Percentiles rank a stretch among this genome's conserved stretches.
Evolutionary conservation across 805 yeast genomes (phyloP).

Genomic region (Wickerhamiella sorbophila): DNA sequence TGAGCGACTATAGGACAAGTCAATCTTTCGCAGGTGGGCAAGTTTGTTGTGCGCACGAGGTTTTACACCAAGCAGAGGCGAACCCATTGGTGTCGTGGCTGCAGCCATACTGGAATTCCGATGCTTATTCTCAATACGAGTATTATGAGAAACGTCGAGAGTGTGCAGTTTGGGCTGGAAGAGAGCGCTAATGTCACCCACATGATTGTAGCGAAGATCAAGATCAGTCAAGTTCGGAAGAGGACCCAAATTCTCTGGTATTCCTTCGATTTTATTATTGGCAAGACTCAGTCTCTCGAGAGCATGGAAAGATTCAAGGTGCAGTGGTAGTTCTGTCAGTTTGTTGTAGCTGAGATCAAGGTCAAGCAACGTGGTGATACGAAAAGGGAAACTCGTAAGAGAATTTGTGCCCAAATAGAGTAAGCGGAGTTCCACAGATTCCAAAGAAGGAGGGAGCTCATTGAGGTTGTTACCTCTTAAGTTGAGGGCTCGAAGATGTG

Average conservation of each 20-base stretch:
- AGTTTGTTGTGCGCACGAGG: not conserved
- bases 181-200: conserved; percentile 19
- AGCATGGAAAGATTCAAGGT: conserved; percentile 43
- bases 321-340: conserved; percentile 38
- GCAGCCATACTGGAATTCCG: not conserved
- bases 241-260: conserved; percentile 50
- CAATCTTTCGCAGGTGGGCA: conserved; percentile 29
- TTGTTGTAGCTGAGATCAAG: conserved; percentile 73
- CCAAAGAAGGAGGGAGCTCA: conserved; percentile 31
- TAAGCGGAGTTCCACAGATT: conserved; percentile 5
- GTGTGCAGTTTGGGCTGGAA: conserved; percentile 17
- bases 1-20: conserved; percentile 27
- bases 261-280: conserved; percentile 48
- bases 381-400: conserved; percentile 39
- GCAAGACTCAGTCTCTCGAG: conserved; percentile 64
- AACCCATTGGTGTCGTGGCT: not conserved
- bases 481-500: conserved; percentile 42
- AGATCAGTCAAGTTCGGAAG: conserved; percentile 50
- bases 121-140: conserved; percentile 3
- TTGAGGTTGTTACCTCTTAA: conserved; percentile 62
- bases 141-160: conserved; percentile 18
- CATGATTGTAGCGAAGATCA: conserved; percentile 51
- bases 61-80: not conserved
- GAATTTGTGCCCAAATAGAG: conserved; percentile 21
- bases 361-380: conserved; percentile 35